Conservation (phyloP, 495 filamentous ascomycete genomes). For the Aspergillus wentii region DNA sequence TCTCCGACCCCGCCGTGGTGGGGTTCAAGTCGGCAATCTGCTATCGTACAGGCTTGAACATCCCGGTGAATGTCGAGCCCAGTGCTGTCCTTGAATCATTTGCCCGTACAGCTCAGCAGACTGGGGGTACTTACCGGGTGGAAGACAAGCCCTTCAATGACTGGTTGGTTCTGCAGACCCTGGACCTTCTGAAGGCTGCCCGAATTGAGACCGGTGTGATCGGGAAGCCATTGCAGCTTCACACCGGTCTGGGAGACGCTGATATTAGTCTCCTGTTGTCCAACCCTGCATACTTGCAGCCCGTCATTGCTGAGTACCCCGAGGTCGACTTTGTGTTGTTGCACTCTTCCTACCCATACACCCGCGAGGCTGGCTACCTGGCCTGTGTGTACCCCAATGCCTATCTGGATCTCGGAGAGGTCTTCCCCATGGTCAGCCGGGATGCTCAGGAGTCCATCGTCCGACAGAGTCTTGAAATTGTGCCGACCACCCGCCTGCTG, state of each 20-base stretch:
- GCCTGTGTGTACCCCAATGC: constrained; percentile 76
- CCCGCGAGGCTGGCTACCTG: constrained; percentile 75
- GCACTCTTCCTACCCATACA: constrained; percentile 83
- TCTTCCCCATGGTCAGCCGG: constrained; percentile 77
- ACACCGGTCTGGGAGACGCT: constrained; percentile 82
- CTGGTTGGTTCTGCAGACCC: constrained; percentile 53
- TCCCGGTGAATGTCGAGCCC: constrained; percentile 26
- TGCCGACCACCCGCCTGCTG: constrained; percentile 69
- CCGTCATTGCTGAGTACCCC: constrained; percentile 64
- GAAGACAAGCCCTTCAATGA: constrained; percentile 60
- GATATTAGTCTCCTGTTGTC: constrained; percentile 67
- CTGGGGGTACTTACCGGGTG: constrained; percentile 44
- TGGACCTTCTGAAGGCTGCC: constrained; percentile 25
- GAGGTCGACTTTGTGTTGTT: constrained; percentile 73
- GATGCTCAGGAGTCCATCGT: constrained; percentile 74
- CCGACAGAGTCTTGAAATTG: constrained; percentile 69
- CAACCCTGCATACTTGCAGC: constrained; percentile 74
- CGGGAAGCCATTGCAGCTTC: constrained; percentile 84
- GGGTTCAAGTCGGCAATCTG: constrained; percentile 86
- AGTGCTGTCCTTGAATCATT: constrained; percentile 28
- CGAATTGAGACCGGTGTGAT: constrained; percentile 18
- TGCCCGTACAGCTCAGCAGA: constrained; percentile 20
- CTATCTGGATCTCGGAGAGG: constrained; percentile 81
- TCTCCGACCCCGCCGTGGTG: constrained; percentile 63
- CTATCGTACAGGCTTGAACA: constrained; percentile 70